Base-by-base conservation (phyloP, 768 basidiomycete genomes). In the Trametes maxima region DNA sequence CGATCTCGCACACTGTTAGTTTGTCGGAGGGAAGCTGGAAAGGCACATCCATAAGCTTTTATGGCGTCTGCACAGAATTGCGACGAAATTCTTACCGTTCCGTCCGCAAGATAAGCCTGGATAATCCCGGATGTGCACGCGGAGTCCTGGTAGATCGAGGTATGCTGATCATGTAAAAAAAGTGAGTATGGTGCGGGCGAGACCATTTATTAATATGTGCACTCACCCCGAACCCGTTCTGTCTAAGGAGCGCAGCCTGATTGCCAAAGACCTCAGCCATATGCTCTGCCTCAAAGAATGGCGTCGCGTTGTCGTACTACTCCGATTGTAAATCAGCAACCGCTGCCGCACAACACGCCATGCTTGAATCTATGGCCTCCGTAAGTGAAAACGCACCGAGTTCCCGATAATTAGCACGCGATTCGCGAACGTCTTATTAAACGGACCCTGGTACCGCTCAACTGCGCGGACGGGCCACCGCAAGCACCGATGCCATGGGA, bases 381-480 rank as follows among this genome's bases (percentile, higher is more conserved):
- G 35, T 14, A 3, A 10, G 44, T 22, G 12, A 28, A 21, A 33
- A 16, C 54, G 14, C 42, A 61, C 60, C 19, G 62, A 28, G 55
- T 69, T 69, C 11, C 64, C 67, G 22, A 67, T 63, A 5, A 69
- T 53, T 13, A 69, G 54, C 8, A 68, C 54, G n/a, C 46, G 57
- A 33, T 69, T 65, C 28, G 57, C 57, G 24, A 67, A 54, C 42
- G 64, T 65, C 17, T 43, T 25, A 46, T 69, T 67, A 58, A 62
- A 69, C 16, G 68, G 68, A 0, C 68, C 68, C 28, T 65, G 59
- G 59, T 62, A 69, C 28, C 68, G 55, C 54, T 69, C 68, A 10
- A 63, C 58, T 13, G 62, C 64, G 16, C 67, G 65, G 1, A 59
- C 54, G 22, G 62, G 57, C 67, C 62, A 66, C 21, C 54, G 47